Base-by-base conservation (phyloP, 202 grass and related monocot genomes). In the Hordeum pubiflorum region DNA sequence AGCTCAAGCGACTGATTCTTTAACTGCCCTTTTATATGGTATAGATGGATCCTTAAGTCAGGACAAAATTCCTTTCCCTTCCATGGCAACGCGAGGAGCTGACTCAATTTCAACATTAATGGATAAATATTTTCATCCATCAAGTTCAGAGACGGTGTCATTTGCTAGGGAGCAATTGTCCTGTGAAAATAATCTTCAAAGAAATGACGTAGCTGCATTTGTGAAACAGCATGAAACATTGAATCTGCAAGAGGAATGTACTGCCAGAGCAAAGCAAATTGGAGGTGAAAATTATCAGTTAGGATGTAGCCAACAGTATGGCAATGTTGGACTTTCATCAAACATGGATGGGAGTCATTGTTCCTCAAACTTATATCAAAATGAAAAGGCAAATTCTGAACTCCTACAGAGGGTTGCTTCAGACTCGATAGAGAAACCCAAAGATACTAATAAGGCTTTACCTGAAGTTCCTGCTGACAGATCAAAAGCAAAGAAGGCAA, bases 401-500 rank as follows among this genome's bases (percentile, higher is more conserved):
- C 36, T 69, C 22, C 54, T 75, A 61, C 76, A 81, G 5, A 84
- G 46, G 67, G 69, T 86, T 79, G 69, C 86, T 79, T 64, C 79
- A 78, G 77, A 85, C 27, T 43, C 74, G 11, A 85, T 86, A 78
- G 86, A 87, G 74, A 74, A 84, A 64, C 69, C 37, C 6, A 21
- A 69, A 74, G 77, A 70, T 76, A 52, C 62, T 33, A 58, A 65
- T 44, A 90, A 83, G 54, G 40, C 26, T 80, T 70, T 72, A 23
- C 14, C 54, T 71, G 55, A 83, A 83, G 40, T 66, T 70, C 50
- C 52, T 37, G 41, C 59, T n/a, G 34, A 66, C 63, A 60, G 34
- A 74, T 75, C 68, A 76, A 94, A 89, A 76, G 63, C 76, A 67
- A 94, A 87, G 72, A 84, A 72, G 73, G 29, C 74, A 81, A 84